Evolutionary conservation across 305 asterid species (phyloP).

Genomic region (Euphrasia arctica): DNA sequence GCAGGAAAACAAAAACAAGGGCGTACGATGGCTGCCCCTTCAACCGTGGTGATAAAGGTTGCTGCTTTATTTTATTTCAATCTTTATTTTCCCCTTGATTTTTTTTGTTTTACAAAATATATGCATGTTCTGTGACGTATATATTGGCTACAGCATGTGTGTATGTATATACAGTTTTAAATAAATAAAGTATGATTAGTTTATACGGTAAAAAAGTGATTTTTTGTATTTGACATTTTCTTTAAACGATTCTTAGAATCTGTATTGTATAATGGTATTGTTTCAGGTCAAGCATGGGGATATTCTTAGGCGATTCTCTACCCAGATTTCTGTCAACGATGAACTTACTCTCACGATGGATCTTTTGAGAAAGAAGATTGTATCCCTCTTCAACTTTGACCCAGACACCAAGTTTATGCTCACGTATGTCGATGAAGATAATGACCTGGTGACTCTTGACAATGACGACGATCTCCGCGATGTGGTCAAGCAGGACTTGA

Average conservation of each 20-base stretch:
- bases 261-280: background rate
- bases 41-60: constrained; percentile 72
- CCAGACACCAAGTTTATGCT: constrained; percentile 48
- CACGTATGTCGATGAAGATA: constrained; percentile 79
- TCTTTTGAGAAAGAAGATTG: constrained; percentile 60
- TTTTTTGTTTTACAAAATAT: too few species aligned
- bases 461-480: constrained; percentile 82
- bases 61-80: background rate
- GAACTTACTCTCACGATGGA: constrained; percentile 44
- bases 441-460: constrained; percentile 60
- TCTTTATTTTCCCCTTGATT: too few species aligned
- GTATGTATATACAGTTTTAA: too few species aligned
- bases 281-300: constrained; percentile 79
- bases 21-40: constrained; percentile 26
- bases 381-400: constrained; percentile 53
- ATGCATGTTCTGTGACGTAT: too few species aligned
- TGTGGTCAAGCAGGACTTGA: constrained; percentile 60
- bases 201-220: background rate
- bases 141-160: too few species aligned
- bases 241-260: too few species aligned
- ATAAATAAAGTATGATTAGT: background rate
- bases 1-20: too few species aligned
- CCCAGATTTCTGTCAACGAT: constrained; percentile 30
- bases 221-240: too few species aligned
- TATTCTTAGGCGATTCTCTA: constrained; percentile 70